Conservation (phyloP, 202 grass and related monocot genomes). For the Setaria viridis region DNA sequence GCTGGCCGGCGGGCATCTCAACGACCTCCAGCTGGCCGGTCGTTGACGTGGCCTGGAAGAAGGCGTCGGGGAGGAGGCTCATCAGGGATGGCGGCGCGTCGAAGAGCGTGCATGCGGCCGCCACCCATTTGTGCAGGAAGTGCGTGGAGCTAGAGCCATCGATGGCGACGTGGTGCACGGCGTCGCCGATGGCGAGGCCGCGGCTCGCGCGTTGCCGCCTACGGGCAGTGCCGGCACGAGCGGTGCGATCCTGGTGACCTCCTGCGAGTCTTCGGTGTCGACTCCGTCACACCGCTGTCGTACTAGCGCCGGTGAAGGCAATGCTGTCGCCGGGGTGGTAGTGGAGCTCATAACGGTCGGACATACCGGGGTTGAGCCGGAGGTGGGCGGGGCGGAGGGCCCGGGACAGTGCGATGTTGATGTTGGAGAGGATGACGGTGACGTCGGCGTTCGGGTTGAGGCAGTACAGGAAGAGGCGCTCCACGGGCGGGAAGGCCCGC, state of each 20-base stretch:
- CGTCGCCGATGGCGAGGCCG: not conserved
- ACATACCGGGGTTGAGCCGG: too few relatives aligned
- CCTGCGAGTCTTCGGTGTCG: not conserved
- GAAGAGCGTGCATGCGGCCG: too few relatives aligned
- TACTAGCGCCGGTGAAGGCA: not conserved
- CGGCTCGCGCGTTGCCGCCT: not conserved
- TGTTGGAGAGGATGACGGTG: not conserved
- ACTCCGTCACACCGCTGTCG: too few relatives aligned
- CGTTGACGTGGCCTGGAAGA: not conserved
- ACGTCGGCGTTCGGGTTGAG: conserved; percentile 14
- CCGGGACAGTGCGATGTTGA: not conserved
- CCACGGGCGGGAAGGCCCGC: not conserved
- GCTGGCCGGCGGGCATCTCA: not conserved
- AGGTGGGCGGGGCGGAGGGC: not conserved
- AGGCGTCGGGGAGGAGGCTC: not conserved
- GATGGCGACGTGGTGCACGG: not conserved
- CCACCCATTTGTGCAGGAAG: not conserved
- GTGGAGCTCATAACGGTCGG: too few relatives aligned
- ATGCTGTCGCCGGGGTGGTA: not conserved
- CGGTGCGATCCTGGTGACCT: not conserved
- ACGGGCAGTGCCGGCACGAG: not conserved
- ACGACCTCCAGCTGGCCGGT: not conserved
- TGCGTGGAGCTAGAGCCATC: not conserved
- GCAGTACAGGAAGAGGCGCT: conserved; percentile 48
- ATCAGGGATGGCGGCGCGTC: too few relatives aligned